Base-by-base conservation (phyloP, 2,329 filamentous ascomycete genomes). In the Emydomyces testavorans region DNA sequence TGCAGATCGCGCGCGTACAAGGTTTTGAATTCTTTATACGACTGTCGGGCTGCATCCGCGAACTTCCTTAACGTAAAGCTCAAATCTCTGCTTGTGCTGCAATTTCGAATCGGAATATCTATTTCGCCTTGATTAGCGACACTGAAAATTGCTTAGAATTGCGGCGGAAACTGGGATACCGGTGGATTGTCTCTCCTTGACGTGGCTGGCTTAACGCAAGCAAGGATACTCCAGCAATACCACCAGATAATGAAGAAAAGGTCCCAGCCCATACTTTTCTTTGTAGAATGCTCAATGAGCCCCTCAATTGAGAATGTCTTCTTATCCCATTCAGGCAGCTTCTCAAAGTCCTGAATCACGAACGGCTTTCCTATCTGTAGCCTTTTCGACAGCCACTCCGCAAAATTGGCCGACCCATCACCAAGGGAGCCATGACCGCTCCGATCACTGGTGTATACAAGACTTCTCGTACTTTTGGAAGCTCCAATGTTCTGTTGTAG, bases 1-100 rank as follows among this genome's bases (percentile, higher is more conserved):
- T 56, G 59, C 24, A 65, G 50, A 47, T 65, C 62, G 26, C 62
- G 56, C 5, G 62, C 62, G 48, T 65, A 65, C 6, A 65, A 55
- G 43, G 60, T 64, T 49, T 50, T 56, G 47, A 55, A 58, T 29
- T 58, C 55, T 38, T 53, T 51, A 52, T 55, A 58, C 13, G 53
- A 55, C 43, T 58, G 53, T 38, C 48, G 48, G 42, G 54, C 54
- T 26, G 56, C 62, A 47, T 62, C 49, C 11, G 59, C 54, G 28
- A 64, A 59, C 48, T 64, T 63, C 28, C 54, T 59, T 36, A 65
- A 54, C 16, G 58, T 59, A 51, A 64, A 61, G 8, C 56, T 60
- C 7, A 64, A 40, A 49, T 65, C 62, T 43, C 62, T 56, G 24
- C 59, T 57, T 2, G 62, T 63, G 28, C 57, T 60, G 48, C 62